Evolutionary conservation across 306 rosid species (phyloP).

Genomic region (Malus orientalis): DNA sequence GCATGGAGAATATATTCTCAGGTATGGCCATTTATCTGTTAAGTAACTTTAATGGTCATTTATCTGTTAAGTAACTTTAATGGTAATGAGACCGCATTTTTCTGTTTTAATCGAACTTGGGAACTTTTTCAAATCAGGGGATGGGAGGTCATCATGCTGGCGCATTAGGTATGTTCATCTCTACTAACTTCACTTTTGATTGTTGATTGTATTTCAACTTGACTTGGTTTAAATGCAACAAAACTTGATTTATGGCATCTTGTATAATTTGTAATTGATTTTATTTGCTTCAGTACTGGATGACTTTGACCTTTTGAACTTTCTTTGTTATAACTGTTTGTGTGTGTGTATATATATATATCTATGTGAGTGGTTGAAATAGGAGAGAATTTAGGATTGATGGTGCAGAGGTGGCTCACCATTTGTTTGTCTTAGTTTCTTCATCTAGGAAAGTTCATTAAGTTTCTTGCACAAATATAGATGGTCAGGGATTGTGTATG

Average conservation of each 20-base stretch:
- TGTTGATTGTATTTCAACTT: conserved; percentile 2
- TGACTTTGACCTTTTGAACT: background rate
- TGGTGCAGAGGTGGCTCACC: background rate
- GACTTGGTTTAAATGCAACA: background rate
- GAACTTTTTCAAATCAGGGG: conserved; percentile 49
- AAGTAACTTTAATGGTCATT: background rate
- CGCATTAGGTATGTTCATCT: conserved; percentile 49
- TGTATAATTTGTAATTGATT: background rate
- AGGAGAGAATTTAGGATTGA: background rate
- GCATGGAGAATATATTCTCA: conserved; percentile 77
- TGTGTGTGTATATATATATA: background rate
- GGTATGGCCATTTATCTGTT: conserved; percentile 33
- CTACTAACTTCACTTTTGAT: background rate
- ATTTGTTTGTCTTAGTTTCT: background rate
- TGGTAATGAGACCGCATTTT: background rate
- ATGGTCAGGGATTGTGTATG: background rate
- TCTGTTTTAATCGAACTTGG: conserved; percentile 23
- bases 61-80: conserved; percentile 6
- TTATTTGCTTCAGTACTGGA: background rate
- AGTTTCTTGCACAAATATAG: background rate
- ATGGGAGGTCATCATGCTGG: conserved; percentile 57
- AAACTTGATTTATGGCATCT: background rate
- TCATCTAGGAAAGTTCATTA: background rate
- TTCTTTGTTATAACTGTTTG: background rate
- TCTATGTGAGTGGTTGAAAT: background rate